These are phyloP conservation scores for Tranzscheliella williamsii DNA, from an alignment of 1,284 basidiomycete species.

Conservation along the genomic window DNA sequence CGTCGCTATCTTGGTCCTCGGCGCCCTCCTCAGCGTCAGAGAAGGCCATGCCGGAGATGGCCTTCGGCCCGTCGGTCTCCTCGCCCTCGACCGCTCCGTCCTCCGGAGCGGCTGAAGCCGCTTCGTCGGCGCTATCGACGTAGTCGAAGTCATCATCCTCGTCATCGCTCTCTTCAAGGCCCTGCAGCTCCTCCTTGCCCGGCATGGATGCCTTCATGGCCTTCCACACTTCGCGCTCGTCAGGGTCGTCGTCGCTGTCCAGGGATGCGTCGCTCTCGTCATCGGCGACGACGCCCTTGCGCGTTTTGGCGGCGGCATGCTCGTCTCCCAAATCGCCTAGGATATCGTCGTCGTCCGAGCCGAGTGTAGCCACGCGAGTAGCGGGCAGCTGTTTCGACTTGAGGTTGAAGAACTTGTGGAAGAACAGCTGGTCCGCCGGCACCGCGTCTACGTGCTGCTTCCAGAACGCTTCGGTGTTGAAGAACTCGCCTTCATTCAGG, in stretches of 20 bases:
- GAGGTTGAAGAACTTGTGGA: constrained; percentile 58
- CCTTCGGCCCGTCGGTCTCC: constrained; percentile 16
- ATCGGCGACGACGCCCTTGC: constrained; percentile 35
- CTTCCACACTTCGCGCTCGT: constrained; percentile 62
- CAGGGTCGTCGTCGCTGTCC: constrained; percentile 44
- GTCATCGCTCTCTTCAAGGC: constrained; percentile 31
- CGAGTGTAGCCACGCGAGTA: constrained; percentile 23
- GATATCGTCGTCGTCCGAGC: constrained; percentile 64
- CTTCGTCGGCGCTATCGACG: constrained; percentile 30
- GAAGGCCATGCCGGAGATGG: constrained; percentile 40
- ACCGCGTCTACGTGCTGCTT: constrained; percentile 74
- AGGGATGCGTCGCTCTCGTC: constrained; percentile 15
- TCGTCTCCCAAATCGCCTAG: constrained; percentile 51
- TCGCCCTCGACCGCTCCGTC: constrained; percentile 37
- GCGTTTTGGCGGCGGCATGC: constrained; percentile 12
- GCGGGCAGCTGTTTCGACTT: constrained; percentile 46
- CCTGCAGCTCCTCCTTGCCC: constrained; percentile 68
- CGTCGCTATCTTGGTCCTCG: constrained; percentile 3
- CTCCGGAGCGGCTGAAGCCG: constrained; percentile 12
- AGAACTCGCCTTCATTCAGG: constrained; percentile 63
- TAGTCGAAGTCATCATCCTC: constrained; percentile 42
- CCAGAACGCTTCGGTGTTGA: constrained; percentile 82
- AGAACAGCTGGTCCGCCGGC: constrained; percentile 72
- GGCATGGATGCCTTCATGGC: constrained; percentile 63
- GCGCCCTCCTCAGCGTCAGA: constrained; percentile 8